phyloP scores from a whole-genome alignment of 805 yeast species.

The Candida nonsorbophila region DNA sequence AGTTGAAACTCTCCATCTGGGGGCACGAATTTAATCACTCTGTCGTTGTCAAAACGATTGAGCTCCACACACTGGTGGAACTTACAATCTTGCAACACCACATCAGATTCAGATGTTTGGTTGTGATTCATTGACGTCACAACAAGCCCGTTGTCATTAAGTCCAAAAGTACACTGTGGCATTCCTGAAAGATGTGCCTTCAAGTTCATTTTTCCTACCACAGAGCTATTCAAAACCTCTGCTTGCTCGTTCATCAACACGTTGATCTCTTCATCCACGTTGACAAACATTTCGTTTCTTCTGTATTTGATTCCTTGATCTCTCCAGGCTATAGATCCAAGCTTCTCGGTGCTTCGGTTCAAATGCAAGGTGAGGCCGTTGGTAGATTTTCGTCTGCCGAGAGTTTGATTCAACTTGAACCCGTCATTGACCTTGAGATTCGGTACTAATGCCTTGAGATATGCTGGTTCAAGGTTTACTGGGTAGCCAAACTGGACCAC shows the following conservation, averaged over 20 bases:
- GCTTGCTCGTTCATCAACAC: constrained; percentile 64
- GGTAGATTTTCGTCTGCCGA: constrained; percentile 7
- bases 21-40: constrained; percentile 68
- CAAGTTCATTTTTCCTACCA: constrained; percentile 71
- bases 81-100: constrained; percentile 67
- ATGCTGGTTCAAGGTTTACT: constrained; percentile 49
- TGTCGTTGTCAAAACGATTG: constrained; percentile 56
- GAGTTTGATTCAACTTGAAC: constrained; percentile 5
- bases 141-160: constrained; percentile 46
- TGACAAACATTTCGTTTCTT: constrained; percentile 73
- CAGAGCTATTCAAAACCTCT: constrained; percentile 59
- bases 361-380: constrained; percentile 3
- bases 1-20: constrained; percentile 87
- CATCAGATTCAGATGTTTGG: constrained; percentile 18
- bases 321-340: constrained; percentile 9
- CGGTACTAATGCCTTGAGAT: constrained; percentile 15
- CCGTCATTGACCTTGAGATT: constrained; percentile 2
- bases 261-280: constrained; percentile 70
- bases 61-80: constrained; percentile 85
- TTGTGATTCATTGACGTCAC: constrained; percentile 14
- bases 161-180: constrained; percentile 79
- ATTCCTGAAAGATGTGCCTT: constrained; percentile 72
- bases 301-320: constrained; percentile 44
- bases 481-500: constrained; percentile 76
- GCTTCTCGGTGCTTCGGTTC: constrained; percentile 7